Percentiles rank a stretch among this genome's conserved stretches.
phyloP scores from a whole-genome alignment of 129 eudicot species.

The Centrapalus pauciflorus region DNA sequence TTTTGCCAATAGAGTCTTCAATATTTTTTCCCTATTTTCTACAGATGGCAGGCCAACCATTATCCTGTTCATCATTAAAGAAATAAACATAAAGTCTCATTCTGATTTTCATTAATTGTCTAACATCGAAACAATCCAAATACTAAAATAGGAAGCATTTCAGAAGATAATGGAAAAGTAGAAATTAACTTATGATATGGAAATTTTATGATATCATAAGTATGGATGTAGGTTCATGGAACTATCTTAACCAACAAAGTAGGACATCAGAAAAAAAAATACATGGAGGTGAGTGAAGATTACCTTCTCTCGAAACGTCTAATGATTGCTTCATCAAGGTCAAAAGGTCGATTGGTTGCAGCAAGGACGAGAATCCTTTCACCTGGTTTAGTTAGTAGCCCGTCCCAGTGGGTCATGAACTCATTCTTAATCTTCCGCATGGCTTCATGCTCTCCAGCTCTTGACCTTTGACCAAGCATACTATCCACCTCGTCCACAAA shows the following conservation, averaged over 20 bases:
- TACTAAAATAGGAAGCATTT: not conserved
- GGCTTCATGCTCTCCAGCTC: slow-evolving; percentile 75
- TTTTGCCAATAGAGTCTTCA: slow-evolving; percentile 70
- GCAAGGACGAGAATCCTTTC: slow-evolving; percentile 76
- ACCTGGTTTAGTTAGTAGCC: slow-evolving; percentile 49
- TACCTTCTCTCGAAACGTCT: slow-evolving; percentile 85
- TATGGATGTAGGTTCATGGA: no score
- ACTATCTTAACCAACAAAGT: no score
- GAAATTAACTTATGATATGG: no score
- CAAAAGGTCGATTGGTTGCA: slow-evolving; percentile 77
- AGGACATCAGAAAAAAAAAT: not conserved
- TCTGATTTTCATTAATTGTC: not conserved
- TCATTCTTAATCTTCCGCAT: slow-evolving; percentile 68
- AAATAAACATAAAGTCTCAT: not conserved
- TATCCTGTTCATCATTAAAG: slow-evolving; percentile 47
- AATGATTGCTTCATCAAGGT: slow-evolving; percentile 76
- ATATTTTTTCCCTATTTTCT: slow-evolving; percentile 72
- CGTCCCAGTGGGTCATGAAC: slow-evolving; percentile 80
- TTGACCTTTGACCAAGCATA: slow-evolving; percentile 68
- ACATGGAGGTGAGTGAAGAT: not conserved
- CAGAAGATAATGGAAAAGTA: no score
- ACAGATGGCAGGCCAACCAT: slow-evolving; percentile 91
- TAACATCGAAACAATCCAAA: no score
- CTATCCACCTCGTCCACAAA: slow-evolving; percentile 77
- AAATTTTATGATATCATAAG: no score